phyloP scores from a whole-genome alignment of 164 flowering plant genomes.

The Stephania japonica region DNA sequence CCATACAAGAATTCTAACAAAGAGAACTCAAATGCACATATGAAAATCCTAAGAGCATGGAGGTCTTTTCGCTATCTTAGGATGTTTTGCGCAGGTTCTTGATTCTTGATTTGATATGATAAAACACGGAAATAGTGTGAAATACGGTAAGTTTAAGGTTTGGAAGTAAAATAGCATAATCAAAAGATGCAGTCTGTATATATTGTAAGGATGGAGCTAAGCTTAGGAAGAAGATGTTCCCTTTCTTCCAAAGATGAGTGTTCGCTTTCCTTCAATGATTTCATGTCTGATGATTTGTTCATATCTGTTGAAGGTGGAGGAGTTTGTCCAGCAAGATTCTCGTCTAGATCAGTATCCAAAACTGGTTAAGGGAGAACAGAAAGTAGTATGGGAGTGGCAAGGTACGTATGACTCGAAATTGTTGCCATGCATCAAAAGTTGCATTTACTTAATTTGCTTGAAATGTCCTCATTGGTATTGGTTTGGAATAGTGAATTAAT shows the following conservation, averaged over 20 bases:
- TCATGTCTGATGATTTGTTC: not conserved
- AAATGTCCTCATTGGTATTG: not conserved
- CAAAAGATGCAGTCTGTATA: no score
- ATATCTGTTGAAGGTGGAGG: slow-evolving; percentile 58
- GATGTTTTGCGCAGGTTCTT: no score
- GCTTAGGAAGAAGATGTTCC: no score
- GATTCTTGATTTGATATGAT: no score
- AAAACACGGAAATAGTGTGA: no score
- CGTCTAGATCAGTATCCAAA: slow-evolving; percentile 83
- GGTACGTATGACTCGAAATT: slow-evolving; percentile 33
- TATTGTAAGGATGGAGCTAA: no score
- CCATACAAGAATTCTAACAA: no score
- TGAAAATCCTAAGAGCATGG: no score
- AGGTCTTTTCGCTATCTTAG: no score
- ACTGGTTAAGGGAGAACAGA: slow-evolving; percentile 85
- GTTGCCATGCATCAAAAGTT: not conserved
- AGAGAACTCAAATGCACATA: no score
- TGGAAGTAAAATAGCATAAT: no score
- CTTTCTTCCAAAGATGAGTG: not conserved
- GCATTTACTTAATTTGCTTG: not conserved
- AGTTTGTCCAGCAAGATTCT: slow-evolving; percentile 84
- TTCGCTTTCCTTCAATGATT: not conserved
- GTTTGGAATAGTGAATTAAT: not conserved
- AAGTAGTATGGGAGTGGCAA: slow-evolving; percentile 99
- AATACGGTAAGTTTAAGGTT: no score